phyloP scores from a whole-genome alignment of 371 early-diverging fungal species.

The Rhizopus delemar region DNA sequence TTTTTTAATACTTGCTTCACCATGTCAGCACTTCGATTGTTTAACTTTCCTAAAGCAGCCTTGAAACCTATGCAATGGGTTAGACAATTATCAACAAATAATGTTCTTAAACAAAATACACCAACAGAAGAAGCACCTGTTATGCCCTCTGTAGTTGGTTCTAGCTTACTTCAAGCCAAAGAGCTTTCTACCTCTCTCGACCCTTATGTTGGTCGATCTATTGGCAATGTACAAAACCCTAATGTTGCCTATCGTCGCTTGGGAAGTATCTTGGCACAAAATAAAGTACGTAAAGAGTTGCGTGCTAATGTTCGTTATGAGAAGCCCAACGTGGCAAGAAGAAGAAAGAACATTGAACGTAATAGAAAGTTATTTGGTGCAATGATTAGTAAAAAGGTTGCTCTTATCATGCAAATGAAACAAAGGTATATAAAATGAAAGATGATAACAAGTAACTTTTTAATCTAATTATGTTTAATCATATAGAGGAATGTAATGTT shows the following conservation, averaged over 20 bases:
- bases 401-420: constrained; percentile 65
- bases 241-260: constrained; percentile 47
- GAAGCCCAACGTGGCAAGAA: constrained; percentile 57
- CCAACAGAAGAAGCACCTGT: constrained; percentile 7
- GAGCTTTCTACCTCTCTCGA: constrained; percentile 37
- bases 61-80: constrained; percentile 24
- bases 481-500: constrained; percentile 28
- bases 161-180: constrained; percentile 22
- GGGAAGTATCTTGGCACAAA: constrained; percentile 42
- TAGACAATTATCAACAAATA: constrained; percentile 23
- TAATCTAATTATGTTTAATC: not conserved
- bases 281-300: constrained; percentile 50
- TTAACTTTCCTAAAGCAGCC: constrained; percentile 7
- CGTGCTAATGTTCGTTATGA: constrained; percentile 53
- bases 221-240: constrained; percentile 44
- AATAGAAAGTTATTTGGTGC: constrained; percentile 55
- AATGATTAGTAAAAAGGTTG: constrained; percentile 58
- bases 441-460: not conserved
- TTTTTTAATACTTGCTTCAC: constrained; percentile 7
- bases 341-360: constrained; percentile 51
- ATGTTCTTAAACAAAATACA: not conserved
- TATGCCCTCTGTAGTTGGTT: constrained; percentile 27
- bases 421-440: constrained; percentile 35
- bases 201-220: constrained; percentile 50
- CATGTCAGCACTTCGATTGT: constrained; percentile 14